A percentile compares a stretch with the other conserved stretches of the same genome.
Conservation (phyloP, 2,329 filamentous ascomycete species). For the Diaporthe sp. region DNA sequence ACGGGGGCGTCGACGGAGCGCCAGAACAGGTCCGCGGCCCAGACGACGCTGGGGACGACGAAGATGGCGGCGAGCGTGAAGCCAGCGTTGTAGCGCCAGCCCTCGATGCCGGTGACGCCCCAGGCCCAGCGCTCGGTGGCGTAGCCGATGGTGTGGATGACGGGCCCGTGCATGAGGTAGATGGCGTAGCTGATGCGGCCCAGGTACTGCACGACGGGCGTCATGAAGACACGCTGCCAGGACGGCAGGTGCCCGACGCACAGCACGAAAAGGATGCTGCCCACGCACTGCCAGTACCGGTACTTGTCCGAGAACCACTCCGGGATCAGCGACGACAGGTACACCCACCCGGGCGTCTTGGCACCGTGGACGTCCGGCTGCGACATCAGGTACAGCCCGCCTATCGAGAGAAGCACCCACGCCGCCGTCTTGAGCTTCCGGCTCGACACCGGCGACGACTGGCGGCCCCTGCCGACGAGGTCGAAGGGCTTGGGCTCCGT, state of each 20-base stretch:
- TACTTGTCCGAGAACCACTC: slow-evolving; percentile 64
- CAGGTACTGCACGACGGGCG: slow-evolving; percentile 66
- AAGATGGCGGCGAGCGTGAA: slow-evolving; percentile 62
- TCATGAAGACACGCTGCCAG: slow-evolving; percentile 67
- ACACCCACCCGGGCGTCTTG: slow-evolving; percentile 66
- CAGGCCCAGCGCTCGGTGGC: slow-evolving; percentile 64
- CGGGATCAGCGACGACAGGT: slow-evolving; percentile 63
- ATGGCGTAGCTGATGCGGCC: slow-evolving; percentile 73
- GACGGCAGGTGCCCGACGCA: slow-evolving; percentile 61
- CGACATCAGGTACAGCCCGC: slow-evolving; percentile 67
- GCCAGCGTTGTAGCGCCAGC: slow-evolving; percentile 59
- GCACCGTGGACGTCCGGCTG: slow-evolving; percentile 58
- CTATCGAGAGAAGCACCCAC: slow-evolving; percentile 60
- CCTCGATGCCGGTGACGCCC: slow-evolving; percentile 62
- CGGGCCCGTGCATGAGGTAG: slow-evolving; percentile 73
- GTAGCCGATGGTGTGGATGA: slow-evolving; percentile 68
- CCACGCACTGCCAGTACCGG: slow-evolving; percentile 70
- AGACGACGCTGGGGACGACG: slow-evolving; percentile 66
- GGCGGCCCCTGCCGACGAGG: slow-evolving; percentile 32
- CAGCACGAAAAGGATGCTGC: slow-evolving; percentile 66
- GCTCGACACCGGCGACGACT: neutral
- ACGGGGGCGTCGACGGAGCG: slow-evolving; percentile 68
- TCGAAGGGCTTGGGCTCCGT: slow-evolving; percentile 28
- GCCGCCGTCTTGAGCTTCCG: slow-evolving; percentile 44
- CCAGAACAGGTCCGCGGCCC: slow-evolving; percentile 70